These are phyloP conservation scores for Lachancea quebecensis DNA, from an alignment of 805 yeast genomes.

Conservation along the genomic window DNA sequence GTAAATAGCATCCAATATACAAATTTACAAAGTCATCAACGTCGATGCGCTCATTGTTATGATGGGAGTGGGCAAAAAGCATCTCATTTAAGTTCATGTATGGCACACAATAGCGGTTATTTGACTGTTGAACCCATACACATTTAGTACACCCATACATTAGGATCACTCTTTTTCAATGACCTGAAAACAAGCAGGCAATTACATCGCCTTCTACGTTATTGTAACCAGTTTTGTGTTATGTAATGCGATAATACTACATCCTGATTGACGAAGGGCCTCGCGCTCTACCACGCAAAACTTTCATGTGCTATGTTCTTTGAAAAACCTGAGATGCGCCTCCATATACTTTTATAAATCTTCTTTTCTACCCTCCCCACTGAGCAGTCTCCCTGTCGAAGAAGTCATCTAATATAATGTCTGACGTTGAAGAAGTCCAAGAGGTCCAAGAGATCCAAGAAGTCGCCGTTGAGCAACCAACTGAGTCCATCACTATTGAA, in stretches of 20 bases:
- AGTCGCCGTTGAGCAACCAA: constrained; percentile 68
- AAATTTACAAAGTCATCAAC: background rate
- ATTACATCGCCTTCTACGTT: too few relatives aligned
- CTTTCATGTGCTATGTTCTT: background rate
- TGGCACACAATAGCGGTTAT: too few relatives aligned
- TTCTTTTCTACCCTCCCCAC: constrained; percentile 31
- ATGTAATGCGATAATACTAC: too few relatives aligned
- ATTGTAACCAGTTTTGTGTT: too few relatives aligned
- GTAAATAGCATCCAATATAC: background rate
- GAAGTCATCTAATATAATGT: constrained; percentile 63
- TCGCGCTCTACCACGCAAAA: background rate
- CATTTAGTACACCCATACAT: background rate
- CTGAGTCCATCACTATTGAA: constrained; percentile 91
- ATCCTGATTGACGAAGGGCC: too few relatives aligned
- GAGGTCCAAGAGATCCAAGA: constrained; percentile 86
- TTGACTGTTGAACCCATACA: background rate
- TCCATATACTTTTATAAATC: background rate
- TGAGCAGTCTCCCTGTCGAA: constrained; percentile 66
- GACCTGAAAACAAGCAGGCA: too few relatives aligned
- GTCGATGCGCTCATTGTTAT: too few relatives aligned
- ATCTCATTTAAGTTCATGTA: too few relatives aligned
- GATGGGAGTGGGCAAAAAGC: too few relatives aligned
- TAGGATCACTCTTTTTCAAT: background rate
- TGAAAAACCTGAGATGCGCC: background rate
- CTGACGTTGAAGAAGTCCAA: constrained; percentile 90